Evolutionary conservation across 2,329 filamentous ascomycete genomes (phyloP).

Genomic region (Cadophora gregata): DNA sequence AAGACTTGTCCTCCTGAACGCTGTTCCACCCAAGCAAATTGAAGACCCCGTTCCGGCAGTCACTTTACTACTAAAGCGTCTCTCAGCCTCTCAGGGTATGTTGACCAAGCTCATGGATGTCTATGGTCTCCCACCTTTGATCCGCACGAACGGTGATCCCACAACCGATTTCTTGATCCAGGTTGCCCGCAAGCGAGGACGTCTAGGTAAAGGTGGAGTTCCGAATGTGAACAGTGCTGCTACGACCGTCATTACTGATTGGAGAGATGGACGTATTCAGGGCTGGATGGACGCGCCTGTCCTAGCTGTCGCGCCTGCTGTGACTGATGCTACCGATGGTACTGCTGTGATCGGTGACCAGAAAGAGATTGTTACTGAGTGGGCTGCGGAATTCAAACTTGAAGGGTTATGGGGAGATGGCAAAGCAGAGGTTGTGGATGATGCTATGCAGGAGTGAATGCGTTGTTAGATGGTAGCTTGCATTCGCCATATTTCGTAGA

Average conservation of each 20-base stretch:
- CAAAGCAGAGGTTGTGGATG: constrained; percentile 37
- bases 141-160: constrained; percentile 72
- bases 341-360: constrained; percentile 64
- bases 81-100: constrained; percentile 75
- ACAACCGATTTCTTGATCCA: constrained; percentile 94
- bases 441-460: constrained; percentile 41
- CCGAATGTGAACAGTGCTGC: constrained; percentile 89
- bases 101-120: constrained; percentile 80
- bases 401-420: constrained; percentile 88
- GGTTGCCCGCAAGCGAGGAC: constrained; percentile 89
- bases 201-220: constrained; percentile 86
- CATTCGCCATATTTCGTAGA: constrained; percentile 5
- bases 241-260: constrained; percentile 94
- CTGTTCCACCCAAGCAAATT: constrained; percentile 91
- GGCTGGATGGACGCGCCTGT: constrained; percentile 85
- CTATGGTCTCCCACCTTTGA: constrained; percentile 83
- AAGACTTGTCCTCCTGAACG: constrained; percentile 85
- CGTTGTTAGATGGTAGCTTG: not conserved
- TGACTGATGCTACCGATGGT: constrained; percentile 47
- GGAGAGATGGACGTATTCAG: constrained; percentile 93
- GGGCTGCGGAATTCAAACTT: constrained; percentile 94
- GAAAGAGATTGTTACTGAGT: constrained; percentile 88
- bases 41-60: constrained; percentile 91
- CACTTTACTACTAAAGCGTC: constrained; percentile 78
- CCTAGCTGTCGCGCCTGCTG: constrained; percentile 57